Conservation (phyloP, 2,329 filamentous ascomycete genomes). For the Alternaria sp. region DNA sequence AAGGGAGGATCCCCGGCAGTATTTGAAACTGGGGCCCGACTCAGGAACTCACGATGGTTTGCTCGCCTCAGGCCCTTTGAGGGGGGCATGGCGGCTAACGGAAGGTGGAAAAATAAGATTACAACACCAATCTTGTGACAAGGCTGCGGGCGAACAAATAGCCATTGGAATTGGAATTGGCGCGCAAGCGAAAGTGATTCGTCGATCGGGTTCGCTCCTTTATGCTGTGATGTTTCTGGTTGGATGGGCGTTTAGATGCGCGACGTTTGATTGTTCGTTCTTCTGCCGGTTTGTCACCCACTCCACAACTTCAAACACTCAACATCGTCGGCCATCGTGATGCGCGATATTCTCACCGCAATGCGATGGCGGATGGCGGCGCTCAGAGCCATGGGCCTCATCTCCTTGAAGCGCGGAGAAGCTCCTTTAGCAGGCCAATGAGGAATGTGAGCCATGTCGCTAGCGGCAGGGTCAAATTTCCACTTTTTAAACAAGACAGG, state of each 20-base stretch:
- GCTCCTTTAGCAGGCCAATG: constrained; percentile 37
- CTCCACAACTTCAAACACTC: neutral
- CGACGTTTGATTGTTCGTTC: constrained; percentile 8
- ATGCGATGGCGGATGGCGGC: constrained; percentile 15
- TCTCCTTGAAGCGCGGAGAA: constrained; percentile 33
- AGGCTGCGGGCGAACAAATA: constrained; percentile 6
- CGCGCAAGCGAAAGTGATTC: constrained; percentile 20
- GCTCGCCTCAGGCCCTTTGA: constrained; percentile 12
- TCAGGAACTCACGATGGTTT: constrained; percentile 25
- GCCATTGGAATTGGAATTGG: constrained; percentile 27
- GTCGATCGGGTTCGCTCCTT: constrained; percentile 1
- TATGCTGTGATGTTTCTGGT: constrained; percentile 8
- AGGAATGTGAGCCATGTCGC: neutral
- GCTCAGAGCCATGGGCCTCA: constrained; percentile 21
- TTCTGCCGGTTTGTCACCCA: neutral
- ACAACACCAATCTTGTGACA: constrained; percentile 22
- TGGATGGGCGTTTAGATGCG: constrained; percentile 10
- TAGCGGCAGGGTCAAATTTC: constrained; percentile 37
- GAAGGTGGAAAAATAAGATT: constrained; percentile 17
- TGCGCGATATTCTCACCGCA: constrained; percentile 9
- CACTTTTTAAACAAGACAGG: constrained; percentile 44
- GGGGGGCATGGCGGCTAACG: constrained; percentile 29
- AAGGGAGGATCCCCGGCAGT: constrained; percentile 30
- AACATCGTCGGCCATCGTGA: neutral
- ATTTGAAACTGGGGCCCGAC: constrained; percentile 35